Percentiles rank a stretch among this genome's conserved stretches.
Evolutionary conservation across 2,329 filamentous ascomycete species (phyloP).

Genomic region (Chaetomium sp.): DNA sequence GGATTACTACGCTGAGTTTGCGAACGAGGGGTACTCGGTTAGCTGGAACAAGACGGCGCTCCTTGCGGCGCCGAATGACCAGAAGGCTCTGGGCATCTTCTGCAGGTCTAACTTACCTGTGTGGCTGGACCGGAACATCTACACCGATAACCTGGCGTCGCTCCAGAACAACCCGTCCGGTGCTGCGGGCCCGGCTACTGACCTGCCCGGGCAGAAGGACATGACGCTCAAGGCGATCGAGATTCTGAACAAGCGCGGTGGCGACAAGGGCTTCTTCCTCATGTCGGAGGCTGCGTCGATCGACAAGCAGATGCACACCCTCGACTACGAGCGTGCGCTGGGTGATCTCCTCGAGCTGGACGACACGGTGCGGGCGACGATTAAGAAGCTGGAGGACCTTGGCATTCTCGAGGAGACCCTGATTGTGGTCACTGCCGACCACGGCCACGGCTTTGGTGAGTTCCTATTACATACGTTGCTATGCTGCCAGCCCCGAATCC

Average conservation of each 20-base stretch:
- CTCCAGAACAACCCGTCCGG: slow-evolving; percentile 66
- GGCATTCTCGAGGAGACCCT: slow-evolving; percentile 68
- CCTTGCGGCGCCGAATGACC: slow-evolving; percentile 46
- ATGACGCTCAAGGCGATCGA: slow-evolving; percentile 87
- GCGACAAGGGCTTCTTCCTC: slow-evolving; percentile 72
- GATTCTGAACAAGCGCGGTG: slow-evolving; percentile 60
- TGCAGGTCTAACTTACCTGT: slow-evolving; percentile 68
- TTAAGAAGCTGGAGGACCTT: slow-evolving; percentile 60
- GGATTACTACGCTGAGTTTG: slow-evolving; percentile 74
- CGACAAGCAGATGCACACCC: slow-evolving; percentile 82
- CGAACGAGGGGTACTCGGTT: slow-evolving; percentile 64
- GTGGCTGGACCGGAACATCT: slow-evolving; percentile 82
- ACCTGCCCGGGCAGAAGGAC: slow-evolving; percentile 78
- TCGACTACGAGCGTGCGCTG: slow-evolving; percentile 80
- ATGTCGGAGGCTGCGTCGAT: slow-evolving; percentile 83
- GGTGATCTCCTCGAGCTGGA: slow-evolving; percentile 81
- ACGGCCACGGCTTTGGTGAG: slow-evolving; percentile 74
- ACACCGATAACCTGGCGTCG: slow-evolving; percentile 59
- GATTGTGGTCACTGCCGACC: slow-evolving; percentile 76
- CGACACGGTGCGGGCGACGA: slow-evolving; percentile 70
- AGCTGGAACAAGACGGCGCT: slow-evolving; percentile 70
- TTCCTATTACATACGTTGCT: background rate
- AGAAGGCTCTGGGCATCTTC: slow-evolving; percentile 72
- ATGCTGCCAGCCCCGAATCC: background rate
- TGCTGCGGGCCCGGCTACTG: slow-evolving; percentile 54